A percentile compares a stretch with the other conserved stretches of the same genome.
Evolutionary conservation across 129 eudicot genomes (phyloP).

Genomic region (Artemisia tridentata): DNA sequence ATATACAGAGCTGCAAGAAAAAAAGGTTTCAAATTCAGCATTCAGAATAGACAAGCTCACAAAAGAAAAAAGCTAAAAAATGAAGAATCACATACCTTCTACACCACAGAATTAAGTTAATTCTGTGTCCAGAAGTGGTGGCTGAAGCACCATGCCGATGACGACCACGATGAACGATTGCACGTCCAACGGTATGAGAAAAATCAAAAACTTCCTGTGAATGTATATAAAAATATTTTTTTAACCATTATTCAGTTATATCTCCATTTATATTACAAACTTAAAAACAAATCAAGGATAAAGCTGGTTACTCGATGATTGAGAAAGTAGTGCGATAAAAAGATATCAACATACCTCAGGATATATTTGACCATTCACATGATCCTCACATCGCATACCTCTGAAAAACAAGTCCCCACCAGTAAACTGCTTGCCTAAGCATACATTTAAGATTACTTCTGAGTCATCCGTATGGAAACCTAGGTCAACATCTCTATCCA

Average conservation of each 20-base stretch:
- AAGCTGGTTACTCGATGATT: background rate
- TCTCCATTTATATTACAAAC: background rate
- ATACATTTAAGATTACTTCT: constrained; percentile 84
- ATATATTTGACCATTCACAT: constrained; percentile 70
- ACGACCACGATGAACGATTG: constrained; percentile 94
- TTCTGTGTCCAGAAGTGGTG: constrained; percentile 75
- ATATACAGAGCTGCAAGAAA: constrained; percentile 65
- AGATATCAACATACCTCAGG: constrained; percentile 57
- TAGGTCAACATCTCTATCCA: constrained; percentile 76
- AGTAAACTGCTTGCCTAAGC: constrained; percentile 79
- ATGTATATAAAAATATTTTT: background rate
- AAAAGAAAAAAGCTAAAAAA: background rate
- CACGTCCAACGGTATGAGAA: constrained; percentile 73
- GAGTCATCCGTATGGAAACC: constrained; percentile 99
- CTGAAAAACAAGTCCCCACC: constrained; percentile 95
- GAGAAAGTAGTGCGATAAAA: background rate
- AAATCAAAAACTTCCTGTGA: constrained; percentile 74
- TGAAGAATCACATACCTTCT: constrained; percentile 53
- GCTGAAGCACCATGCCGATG: constrained; percentile 99
- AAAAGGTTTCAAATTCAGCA: constrained; percentile 13
- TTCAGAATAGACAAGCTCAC: background rate
- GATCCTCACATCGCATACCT: constrained; percentile 93
- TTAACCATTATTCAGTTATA: too few species aligned
- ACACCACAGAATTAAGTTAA: constrained; percentile 84
- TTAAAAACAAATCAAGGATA: background rate